Base-by-base conservation (phyloP, 2,329 filamentous ascomycete genomes). In the Fusarium stilboides region DNA sequence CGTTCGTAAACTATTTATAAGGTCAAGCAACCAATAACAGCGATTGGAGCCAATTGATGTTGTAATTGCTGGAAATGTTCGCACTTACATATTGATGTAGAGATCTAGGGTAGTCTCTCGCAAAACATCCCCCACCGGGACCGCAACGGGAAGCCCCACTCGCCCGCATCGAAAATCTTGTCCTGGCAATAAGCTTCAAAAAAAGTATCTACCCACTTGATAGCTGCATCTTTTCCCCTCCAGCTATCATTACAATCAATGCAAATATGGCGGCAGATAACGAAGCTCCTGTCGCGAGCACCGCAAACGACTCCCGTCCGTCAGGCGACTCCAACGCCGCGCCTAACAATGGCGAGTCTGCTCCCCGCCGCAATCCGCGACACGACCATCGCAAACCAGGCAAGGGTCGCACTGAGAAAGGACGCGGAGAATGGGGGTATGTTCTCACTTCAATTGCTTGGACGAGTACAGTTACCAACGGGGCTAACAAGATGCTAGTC, bases 401-500 rank as follows among this genome's bases (percentile, higher is more conserved):
- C 62, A 77, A 72, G 52, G 70, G 76, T 54, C 68, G 76, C 43
- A 72, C 66, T 34, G 76, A 78, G 46, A 74, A 72, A 28, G 78
- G 78, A 22, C 71, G 77, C 42, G 69, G 69, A 36, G 76, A 78
- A 69, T 78, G 71, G 69, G 70, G 72, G 76, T 78, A 65, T 20
- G 75, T 68, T 39, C 9, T 17, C n/a, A 20, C 9, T 43, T 49
- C 44, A 53, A 46, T 42, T 17, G 14, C 24, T 50, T 19, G 28
- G 50, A 34, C 59, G 56, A 46, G 49, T 54, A 47, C 65, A 72
- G 54, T 72, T 71, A 57, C 74, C 76, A 76, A 76, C 70, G 69
- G 63, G 44, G 73, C 79, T 80, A 75, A 81, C 76, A 57, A 77
- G 78, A 62, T 63, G 33, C 36, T 73, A 81, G 80, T 49, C 78